Percentiles rank a stretch among this genome's conserved stretches.
Evolutionary conservation across 345 rosid genomes (phyloP).

Genomic region (Fremontodendron californicum): DNA sequence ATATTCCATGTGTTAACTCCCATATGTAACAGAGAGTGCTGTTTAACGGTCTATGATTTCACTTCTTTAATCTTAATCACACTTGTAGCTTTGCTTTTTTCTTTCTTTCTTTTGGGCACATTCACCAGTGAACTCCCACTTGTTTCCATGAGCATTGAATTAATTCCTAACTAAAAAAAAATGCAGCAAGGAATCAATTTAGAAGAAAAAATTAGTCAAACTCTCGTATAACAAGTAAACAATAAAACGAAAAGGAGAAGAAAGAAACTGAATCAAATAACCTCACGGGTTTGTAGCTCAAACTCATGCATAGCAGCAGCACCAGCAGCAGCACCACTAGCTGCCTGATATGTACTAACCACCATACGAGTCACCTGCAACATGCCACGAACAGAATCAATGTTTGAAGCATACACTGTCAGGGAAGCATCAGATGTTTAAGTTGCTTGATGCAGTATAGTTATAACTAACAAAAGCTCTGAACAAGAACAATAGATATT

Average conservation of each 20-base stretch:
- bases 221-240: neutral
- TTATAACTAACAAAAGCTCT: neutral
- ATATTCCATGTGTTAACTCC: neutral
- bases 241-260: neutral
- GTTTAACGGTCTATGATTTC: neutral
- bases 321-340: no score
- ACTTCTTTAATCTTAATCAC: neutral
- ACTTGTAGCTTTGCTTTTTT: neutral
- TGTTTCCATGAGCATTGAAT: constrained; percentile 7
- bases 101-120: neutral
- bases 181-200: neutral
- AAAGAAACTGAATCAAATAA: no score
- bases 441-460: neutral
- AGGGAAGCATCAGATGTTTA: no score
- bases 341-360: no score
- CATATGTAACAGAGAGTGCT: neutral
- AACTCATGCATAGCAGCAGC: no score
- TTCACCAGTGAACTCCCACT: constrained; percentile 6
- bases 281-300: no score
- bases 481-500: no score
- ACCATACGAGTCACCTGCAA: no score
- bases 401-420: no score
- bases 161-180: constrained; percentile 27
- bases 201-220: neutral
- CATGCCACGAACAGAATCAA: no score